phyloP scores from a whole-genome alignment of 805 yeast genomes.

The Ascoidea asiatica region DNA sequence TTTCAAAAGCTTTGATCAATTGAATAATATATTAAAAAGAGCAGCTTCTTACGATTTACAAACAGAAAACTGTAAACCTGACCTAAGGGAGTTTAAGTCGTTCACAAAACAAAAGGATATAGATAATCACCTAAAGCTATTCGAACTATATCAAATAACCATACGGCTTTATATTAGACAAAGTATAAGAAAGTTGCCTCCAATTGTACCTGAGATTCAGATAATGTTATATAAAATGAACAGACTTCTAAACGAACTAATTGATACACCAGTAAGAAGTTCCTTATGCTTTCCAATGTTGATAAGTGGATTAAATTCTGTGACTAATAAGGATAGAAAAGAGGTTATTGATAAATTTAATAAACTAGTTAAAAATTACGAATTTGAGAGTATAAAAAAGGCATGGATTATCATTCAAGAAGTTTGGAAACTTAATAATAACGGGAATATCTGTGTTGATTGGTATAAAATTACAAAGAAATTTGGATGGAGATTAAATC shows the following conservation, averaged over 20 bases:
- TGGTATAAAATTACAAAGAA: conserved; percentile 27
- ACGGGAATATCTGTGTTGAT: conserved; percentile 22
- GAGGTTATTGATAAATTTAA: conserved; percentile 16
- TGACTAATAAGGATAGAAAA: conserved; percentile 13
- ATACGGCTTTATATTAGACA: conserved; percentile 41
- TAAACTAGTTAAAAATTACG: conserved; percentile 15
- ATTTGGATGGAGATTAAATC: conserved; percentile 24
- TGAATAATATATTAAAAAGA: conserved; percentile 11
- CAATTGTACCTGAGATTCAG: conserved; percentile 40
- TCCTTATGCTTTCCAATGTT: conserved; percentile 27
- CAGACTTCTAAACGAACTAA: conserved; percentile 35
- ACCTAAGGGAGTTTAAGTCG: conserved; percentile 21
- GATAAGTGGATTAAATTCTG: conserved; percentile 21
- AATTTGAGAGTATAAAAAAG: conserved; percentile 21
- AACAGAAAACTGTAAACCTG: conserved; percentile 34
- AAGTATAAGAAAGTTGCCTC: conserved; percentile 34
- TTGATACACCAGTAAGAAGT: conserved; percentile 38
- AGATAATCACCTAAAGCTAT: conserved; percentile 43
- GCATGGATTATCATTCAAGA: conserved; percentile 23
- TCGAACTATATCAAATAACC: conserved; percentile 44
- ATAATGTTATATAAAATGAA: conserved; percentile 31
- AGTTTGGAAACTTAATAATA: conserved; percentile 24
- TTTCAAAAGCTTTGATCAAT: conserved; percentile 11
- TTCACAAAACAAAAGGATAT: conserved; percentile 23
- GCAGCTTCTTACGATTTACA: conserved; percentile 25